These are phyloP conservation scores for Quercus rubra DNA, from an alignment of 306 rosid genomes.

Conservation along the genomic window DNA sequence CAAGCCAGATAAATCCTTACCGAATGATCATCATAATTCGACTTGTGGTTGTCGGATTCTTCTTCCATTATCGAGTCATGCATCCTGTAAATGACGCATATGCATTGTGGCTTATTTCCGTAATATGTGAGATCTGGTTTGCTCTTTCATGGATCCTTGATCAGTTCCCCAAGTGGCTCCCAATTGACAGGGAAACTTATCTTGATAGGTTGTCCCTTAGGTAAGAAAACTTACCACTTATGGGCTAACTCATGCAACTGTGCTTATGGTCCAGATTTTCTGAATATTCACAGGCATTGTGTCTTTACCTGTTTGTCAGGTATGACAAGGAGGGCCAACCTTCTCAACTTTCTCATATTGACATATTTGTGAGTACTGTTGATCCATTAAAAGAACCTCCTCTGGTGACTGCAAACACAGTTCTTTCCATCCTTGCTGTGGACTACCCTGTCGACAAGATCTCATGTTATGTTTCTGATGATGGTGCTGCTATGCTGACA, in stretches of 20 bases:
- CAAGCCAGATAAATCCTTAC: slow-evolving; percentile 59
- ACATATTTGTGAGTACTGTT: slow-evolving; percentile 55
- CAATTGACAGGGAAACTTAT: slow-evolving; percentile 61
- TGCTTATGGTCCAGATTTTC: neutral
- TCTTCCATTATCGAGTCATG: slow-evolving; percentile 54
- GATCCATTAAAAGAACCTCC: slow-evolving; percentile 66
- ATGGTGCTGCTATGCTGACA: slow-evolving; percentile 67
- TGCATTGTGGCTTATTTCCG: slow-evolving; percentile 59
- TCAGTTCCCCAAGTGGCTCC: slow-evolving; percentile 67
- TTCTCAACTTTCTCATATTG: slow-evolving; percentile 47
- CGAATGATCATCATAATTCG: slow-evolving; percentile 59
- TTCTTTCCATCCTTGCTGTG: slow-evolving; percentile 65
- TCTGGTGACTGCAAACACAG: slow-evolving; percentile 63
- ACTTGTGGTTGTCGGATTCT: slow-evolving; percentile 60
- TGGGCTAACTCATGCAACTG: neutral
- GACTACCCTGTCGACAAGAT: slow-evolving; percentile 67
- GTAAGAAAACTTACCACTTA: slow-evolving; percentile 25
- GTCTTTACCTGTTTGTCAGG: slow-evolving; percentile 25
- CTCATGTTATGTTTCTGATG: slow-evolving; percentile 75
- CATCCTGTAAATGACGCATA: slow-evolving; percentile 60
- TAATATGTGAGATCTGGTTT: slow-evolving; percentile 74
- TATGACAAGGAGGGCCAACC: slow-evolving; percentile 64
- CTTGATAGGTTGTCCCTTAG: slow-evolving; percentile 56
- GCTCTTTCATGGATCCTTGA: slow-evolving; percentile 67
- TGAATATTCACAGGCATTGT: neutral